Evolutionary conservation across 2,329 filamentous ascomycete species (phyloP), one percentile per base, ranked within the genome.

Genomic region (Aspergillus versicolor): DNA sequence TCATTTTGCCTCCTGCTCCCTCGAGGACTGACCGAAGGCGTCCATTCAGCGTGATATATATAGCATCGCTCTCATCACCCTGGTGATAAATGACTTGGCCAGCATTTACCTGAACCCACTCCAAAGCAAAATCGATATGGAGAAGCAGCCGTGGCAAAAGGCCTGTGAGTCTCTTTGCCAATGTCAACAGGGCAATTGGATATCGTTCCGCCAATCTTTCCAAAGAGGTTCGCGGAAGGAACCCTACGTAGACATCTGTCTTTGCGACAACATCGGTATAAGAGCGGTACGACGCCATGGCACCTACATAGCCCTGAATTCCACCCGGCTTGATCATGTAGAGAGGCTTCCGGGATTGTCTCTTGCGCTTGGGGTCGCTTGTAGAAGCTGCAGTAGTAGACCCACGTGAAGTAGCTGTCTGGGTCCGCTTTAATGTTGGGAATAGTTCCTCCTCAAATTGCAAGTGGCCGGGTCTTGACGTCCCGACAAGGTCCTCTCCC

Each of bases 201-300:
- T 97, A 94, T 63, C 86, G 88, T 63, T 99, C 94, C 1, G 96
- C 91, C 46, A 99, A 94, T 62, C 92, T 85, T 70, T 99, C 94
- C 27, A 99, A 81, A 0, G 92, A 90, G 0, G 86, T 83, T 30
- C 92, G 84, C 0, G 94, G 94, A 12, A 99, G 78, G 63, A 99
- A 99, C 1, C 94, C 94, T 13, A 99, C 94, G 67, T 97, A 97
- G 2, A 97, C 94, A 74, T 99, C 94, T 0, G 95, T 99, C 76
- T 97, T 97, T 3, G 94, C 95, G 38, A 93, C 89, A 2, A 99
- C 92, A 69, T 97, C 93, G 19, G 96, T 94, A 70, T 97, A 97
- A 0, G 94, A 99, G 24, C 94, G 83, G 71, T 97, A 96, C 0
- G 92, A 96, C 2, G 94, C 96, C 17, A 99, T 88, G 0, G 92